These are phyloP conservation scores for Ramularia endophylla DNA, from an alignment of 2,329 filamentous ascomycete genomes.

Conservation along the genomic window DNA sequence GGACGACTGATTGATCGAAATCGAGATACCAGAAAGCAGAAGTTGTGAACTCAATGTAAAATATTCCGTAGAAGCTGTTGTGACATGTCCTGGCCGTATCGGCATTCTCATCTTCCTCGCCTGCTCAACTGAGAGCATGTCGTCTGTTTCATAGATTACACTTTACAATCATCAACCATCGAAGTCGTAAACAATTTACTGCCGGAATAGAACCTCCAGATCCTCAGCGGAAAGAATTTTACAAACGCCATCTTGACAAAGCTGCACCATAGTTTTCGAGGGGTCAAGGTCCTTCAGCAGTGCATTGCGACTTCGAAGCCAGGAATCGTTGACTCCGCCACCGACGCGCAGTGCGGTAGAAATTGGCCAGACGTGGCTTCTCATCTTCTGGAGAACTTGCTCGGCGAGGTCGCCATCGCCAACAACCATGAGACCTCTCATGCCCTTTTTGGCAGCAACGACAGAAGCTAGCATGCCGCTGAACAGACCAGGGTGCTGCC, in stretches of 20 bases:
- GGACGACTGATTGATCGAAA: too few species aligned
- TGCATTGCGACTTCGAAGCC: constrained; percentile 47
- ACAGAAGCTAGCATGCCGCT: constrained; percentile 71
- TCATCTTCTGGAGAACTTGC: constrained; percentile 36
- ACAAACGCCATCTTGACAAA: constrained; percentile 41
- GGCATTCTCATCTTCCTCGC: too few species aligned
- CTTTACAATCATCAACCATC: too few species aligned
- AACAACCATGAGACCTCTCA: constrained; percentile 53
- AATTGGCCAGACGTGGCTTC: constrained; percentile 33
- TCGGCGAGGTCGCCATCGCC: constrained; percentile 41
- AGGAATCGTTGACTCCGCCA: constrained; percentile 34
- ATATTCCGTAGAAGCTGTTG: too few species aligned
- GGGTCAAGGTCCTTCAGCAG: constrained; percentile 40
- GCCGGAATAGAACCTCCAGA: constrained; percentile 22
- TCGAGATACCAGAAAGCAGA: too few species aligned
- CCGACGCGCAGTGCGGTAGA: constrained; percentile 35
- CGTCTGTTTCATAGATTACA: too few species aligned
- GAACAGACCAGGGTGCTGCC: constrained; percentile 91
- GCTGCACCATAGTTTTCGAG: constrained; percentile 37
- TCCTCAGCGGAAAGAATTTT: constrained; percentile 25
- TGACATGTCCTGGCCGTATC: too few species aligned
- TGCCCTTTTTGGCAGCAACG: constrained; percentile 67
- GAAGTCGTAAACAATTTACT: too few species aligned
- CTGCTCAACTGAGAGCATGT: too few species aligned
- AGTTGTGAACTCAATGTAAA: too few species aligned